Conservation (phyloP, 2,329 filamentous ascomycete genomes). For the Talaromyces sp. region DNA sequence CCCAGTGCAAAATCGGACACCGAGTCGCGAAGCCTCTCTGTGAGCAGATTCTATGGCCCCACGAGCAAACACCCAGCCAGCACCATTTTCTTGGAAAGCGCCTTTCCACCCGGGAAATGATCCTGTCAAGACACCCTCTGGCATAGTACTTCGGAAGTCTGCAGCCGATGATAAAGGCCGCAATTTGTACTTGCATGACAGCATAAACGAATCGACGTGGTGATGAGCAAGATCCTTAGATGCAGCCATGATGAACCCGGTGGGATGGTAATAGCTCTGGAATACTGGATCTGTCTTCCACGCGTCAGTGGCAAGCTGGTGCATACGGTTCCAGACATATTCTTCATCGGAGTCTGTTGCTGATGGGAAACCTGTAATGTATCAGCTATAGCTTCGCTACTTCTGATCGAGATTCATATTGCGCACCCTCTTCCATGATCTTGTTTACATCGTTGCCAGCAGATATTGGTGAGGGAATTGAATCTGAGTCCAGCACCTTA, state of each 20-base stretch:
- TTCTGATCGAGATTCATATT: too few relatives aligned
- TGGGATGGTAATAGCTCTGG: constrained; percentile 40
- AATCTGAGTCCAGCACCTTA: constrained; percentile 42
- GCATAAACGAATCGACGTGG: background rate
- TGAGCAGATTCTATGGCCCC: constrained; percentile 46
- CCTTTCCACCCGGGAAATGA: constrained; percentile 43
- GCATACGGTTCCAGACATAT: constrained; percentile 17
- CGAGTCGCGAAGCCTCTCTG: constrained; percentile 44
- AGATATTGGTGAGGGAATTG: constrained; percentile 43
- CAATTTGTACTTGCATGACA: constrained; percentile 7
- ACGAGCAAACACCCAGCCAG: constrained; percentile 53
- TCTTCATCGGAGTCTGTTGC: constrained; percentile 6
- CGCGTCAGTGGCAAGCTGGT: constrained; percentile 27
- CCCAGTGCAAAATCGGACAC: constrained; percentile 48
- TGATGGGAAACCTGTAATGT: background rate
- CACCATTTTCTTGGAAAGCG: constrained; percentile 41
- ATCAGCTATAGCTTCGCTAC: background rate
- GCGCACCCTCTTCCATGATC: constrained; percentile 29
- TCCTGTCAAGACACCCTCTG: constrained; percentile 47
- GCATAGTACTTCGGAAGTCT: constrained; percentile 50
- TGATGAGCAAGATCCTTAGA: background rate
- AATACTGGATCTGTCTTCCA: constrained; percentile 43
- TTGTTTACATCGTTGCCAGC: constrained; percentile 46
- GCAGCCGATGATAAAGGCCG: constrained; percentile 37
- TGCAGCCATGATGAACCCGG: constrained; percentile 25